phyloP scores from a whole-genome alignment of 768 basidiomycete species.

The Kwoniella bestiolae region DNA sequence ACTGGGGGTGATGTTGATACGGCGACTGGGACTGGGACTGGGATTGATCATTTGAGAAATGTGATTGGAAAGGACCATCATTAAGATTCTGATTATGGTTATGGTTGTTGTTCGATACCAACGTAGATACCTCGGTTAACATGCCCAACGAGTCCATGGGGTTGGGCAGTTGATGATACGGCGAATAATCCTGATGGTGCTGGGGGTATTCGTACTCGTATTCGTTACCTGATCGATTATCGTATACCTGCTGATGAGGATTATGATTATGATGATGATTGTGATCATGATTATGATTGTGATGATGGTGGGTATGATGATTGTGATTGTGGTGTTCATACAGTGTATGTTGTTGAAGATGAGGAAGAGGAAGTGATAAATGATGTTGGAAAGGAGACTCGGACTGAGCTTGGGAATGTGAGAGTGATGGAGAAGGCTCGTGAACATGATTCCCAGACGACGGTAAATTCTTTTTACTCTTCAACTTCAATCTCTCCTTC shows the following conservation, averaged over 20 bases:
- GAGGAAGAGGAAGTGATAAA: not conserved
- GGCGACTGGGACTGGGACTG: not conserved
- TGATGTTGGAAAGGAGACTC: not conserved
- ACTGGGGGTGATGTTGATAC: not conserved
- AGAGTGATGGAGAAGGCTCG: not conserved
- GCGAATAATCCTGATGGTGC: slow-evolving; percentile 1
- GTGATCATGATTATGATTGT: slow-evolving; percentile 3
- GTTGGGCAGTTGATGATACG: not conserved
- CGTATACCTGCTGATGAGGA: too few species aligned
- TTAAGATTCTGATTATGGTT: not conserved
- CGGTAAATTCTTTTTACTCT: not conserved
- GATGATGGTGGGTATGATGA: not conserved
- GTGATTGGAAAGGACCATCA: not conserved
- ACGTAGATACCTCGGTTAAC: slow-evolving; percentile 12
- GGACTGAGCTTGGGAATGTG: slow-evolving; percentile 2
- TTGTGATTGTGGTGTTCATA: not conserved
- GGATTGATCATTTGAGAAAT: not conserved
- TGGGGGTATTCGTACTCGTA: not conserved
- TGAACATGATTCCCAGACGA: not conserved
- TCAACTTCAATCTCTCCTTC: not conserved
- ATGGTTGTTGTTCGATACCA: slow-evolving; percentile 5
- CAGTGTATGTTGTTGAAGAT: not conserved
- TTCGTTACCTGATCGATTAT: not conserved
- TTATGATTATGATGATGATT: not conserved
- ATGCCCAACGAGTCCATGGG: slow-evolving; percentile 1